A percentile compares a stretch with the other conserved stretches of the same genome.
Conservation (phyloP, 257 asterid genomes). For the Datura wrightii region DNA sequence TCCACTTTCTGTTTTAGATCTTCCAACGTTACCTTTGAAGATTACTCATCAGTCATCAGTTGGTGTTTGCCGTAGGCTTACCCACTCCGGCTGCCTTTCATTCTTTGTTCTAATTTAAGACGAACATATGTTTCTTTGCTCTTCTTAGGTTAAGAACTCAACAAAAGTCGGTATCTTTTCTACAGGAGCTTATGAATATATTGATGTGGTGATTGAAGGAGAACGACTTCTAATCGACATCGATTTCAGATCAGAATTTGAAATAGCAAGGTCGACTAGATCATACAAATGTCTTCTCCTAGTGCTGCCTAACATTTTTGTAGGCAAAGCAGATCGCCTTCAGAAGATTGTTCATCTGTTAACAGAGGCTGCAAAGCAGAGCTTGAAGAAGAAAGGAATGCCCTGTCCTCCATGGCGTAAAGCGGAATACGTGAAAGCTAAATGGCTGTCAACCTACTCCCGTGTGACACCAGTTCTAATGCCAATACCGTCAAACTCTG, state of each 20-base stretch:
- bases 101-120: neutral
- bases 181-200: constrained; percentile 77
- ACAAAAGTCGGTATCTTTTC: neutral
- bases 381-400: constrained; percentile 90
- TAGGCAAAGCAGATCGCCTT: constrained; percentile 76
- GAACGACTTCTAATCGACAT: constrained; percentile 75
- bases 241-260: constrained; percentile 87
- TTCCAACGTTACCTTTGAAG: neutral
- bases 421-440: constrained; percentile 74
- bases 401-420: constrained; percentile 92
- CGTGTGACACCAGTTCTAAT: constrained; percentile 34
- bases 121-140: neutral
- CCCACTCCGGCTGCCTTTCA: neutral
- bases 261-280: constrained; percentile 88
- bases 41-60: neutral
- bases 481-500: neutral
- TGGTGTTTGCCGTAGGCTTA: neutral
- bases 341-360: constrained; percentile 66
- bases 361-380: constrained; percentile 78
- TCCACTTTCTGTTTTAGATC: neutral
- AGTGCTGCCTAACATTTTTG: constrained; percentile 67
- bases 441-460: constrained; percentile 81
- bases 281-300: constrained; percentile 67
- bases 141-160: neutral
- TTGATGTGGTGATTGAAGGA: constrained; percentile 65